phyloP scores from a whole-genome alignment of 331 rosid species.

The Prunus yedoensis region DNA sequence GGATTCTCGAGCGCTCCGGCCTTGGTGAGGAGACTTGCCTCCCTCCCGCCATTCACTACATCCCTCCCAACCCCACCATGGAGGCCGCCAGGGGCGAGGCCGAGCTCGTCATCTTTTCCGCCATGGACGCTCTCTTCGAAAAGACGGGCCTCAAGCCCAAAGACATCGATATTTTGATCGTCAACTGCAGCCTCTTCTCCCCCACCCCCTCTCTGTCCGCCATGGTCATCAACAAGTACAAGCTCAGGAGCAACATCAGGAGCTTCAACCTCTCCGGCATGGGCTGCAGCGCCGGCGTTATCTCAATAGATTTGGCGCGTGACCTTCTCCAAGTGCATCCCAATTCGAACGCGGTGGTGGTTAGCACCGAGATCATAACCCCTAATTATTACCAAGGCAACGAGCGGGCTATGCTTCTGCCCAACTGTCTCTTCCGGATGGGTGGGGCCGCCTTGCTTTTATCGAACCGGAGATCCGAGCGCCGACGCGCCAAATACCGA shows the following conservation, averaged over 20 bases:
- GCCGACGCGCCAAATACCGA: conserved; percentile 65
- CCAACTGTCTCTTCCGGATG: conserved; percentile 91
- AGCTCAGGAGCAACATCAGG: conserved; percentile 70
- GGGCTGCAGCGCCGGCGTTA: conserved; percentile 92
- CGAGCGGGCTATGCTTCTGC: conserved; percentile 92
- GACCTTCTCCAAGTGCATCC: conserved; percentile 94
- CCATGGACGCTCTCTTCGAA: conserved; percentile 61
- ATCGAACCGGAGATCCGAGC: conserved; percentile 57
- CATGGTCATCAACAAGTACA: conserved; percentile 87
- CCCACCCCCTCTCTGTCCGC: conserved; percentile 92
- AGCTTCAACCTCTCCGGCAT: conserved; percentile 93
- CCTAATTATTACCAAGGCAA: conserved; percentile 92
- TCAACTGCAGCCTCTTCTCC: conserved; percentile 81
- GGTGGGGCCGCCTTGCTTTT: conserved; percentile 89
- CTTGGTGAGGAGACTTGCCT: conserved; percentile 80
- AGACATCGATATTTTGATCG: conserved; percentile 78
- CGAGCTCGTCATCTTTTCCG: conserved; percentile 77
- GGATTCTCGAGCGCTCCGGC: conserved; percentile 89
- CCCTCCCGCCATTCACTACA: conserved; percentile 79
- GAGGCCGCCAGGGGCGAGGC: conserved; percentile 82
- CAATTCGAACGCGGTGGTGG: conserved; percentile 74
- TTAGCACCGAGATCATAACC: conserved; percentile 88
- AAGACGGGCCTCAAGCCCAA: conserved; percentile 78
- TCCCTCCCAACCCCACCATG: conserved; percentile 94
- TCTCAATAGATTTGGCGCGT: conserved; percentile 83